These are phyloP conservation scores for Ceratocystis variospora DNA, from an alignment of 2,329 filamentous ascomycete genomes.

Conservation along the genomic window DNA sequence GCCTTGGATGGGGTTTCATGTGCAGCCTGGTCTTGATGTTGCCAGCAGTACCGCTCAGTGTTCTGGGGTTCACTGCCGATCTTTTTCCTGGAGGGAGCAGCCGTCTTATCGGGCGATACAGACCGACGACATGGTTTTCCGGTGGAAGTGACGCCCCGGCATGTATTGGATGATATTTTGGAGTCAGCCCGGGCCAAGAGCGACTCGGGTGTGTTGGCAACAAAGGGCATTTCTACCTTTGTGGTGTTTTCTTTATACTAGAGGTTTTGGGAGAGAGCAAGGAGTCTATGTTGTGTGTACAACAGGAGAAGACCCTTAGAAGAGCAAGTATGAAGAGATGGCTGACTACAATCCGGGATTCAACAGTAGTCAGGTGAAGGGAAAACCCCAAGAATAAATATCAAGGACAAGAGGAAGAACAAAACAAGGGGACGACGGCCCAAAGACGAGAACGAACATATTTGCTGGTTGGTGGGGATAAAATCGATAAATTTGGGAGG, in stretches of 20 bases:
- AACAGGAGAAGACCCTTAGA: neutral
- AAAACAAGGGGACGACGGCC: neutral
- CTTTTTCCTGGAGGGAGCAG: neutral
- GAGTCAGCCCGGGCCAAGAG: conserved; percentile 55
- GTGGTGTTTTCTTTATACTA: too few relatives aligned
- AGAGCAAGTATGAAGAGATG: too few relatives aligned
- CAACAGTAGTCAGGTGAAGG: neutral
- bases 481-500: neutral
- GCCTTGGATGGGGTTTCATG: conserved; percentile 31
- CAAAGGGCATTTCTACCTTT: conserved; percentile 28
- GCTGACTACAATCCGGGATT: neutral
- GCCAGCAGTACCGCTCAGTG: conserved; percentile 75
- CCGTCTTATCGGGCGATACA: conserved; percentile 29
- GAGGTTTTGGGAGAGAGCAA: neutral
- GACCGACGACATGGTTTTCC: conserved; percentile 74
- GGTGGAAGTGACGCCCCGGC: conserved; percentile 68
- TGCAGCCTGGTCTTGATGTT: conserved; percentile 77
- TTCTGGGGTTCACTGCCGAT: conserved; percentile 27
- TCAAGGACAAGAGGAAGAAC: neutral
- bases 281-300: neutral
- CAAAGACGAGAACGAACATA: neutral
- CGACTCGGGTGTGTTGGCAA: conserved; percentile 25
- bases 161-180: conserved; percentile 69
- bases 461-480: neutral
- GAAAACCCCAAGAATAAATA: too few relatives aligned